Conservation (phyloP, 371 early-diverging fungal species). For the Nematocida sp. region DNA sequence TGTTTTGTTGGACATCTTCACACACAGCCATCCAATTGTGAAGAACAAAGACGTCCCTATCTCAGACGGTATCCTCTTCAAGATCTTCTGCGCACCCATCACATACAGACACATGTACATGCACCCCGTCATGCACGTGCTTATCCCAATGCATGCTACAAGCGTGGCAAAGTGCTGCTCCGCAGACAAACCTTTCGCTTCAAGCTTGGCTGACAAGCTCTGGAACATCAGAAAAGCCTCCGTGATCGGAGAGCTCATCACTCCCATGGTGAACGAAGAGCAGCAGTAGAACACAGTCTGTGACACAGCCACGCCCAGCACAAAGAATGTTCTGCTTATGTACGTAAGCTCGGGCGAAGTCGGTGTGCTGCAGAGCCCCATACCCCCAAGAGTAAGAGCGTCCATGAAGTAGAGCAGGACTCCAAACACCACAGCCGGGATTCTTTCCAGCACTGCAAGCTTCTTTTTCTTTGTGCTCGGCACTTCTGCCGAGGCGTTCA, state of each 20-base stretch:
- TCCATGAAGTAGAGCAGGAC: slow-evolving; percentile 39
- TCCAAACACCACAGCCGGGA: neutral
- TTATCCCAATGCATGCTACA: neutral
- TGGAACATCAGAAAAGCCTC: slow-evolving; percentile 16
- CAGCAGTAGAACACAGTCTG: slow-evolving; percentile 28
- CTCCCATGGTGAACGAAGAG: slow-evolving; percentile 34
- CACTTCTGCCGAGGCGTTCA: neutral
- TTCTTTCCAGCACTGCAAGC: neutral
- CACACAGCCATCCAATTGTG: slow-evolving; percentile 35
- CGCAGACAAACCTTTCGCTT: neutral
- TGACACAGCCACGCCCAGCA: neutral
- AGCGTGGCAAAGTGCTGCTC: slow-evolving; percentile 6
- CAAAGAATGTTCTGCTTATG: slow-evolving; percentile 25
- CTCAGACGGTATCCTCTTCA: slow-evolving; percentile 6
- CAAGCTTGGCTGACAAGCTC: neutral
- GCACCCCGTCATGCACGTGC: slow-evolving; percentile 10
- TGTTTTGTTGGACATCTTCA: neutral
- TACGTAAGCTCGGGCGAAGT: neutral
- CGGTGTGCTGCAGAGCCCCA: neutral
- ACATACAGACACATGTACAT: slow-evolving; percentile 18
- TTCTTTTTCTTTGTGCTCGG: neutral
- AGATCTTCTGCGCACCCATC: neutral
- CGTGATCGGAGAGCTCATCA: slow-evolving; percentile 41
- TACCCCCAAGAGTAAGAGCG: slow-evolving; percentile 16
- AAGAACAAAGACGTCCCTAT: slow-evolving; percentile 24